phyloP scores from a whole-genome alignment of 306 rosid species.

The Urtica urens region DNA sequence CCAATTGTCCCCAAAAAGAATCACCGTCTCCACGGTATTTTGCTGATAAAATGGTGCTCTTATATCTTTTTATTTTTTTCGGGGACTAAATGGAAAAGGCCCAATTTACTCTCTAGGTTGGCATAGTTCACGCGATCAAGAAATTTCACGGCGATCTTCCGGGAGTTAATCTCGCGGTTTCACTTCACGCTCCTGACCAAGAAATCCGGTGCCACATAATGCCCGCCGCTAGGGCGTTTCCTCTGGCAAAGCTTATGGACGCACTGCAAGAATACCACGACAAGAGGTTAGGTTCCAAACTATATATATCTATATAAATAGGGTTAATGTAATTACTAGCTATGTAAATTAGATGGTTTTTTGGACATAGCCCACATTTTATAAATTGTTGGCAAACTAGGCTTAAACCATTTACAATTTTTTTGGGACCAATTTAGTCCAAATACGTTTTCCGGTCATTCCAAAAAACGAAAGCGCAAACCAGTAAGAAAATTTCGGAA shows the following conservation, averaged over 20 bases:
- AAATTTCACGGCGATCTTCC: slow-evolving; percentile 81
- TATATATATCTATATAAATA: no score
- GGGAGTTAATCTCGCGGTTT: slow-evolving; percentile 91
- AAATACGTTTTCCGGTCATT: no score
- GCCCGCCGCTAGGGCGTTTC: slow-evolving; percentile 99
- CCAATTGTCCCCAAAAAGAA: slow-evolving; percentile 65
- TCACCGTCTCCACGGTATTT: slow-evolving; percentile 75
- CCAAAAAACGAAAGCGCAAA: no score
- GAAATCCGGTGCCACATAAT: slow-evolving; percentile 93
- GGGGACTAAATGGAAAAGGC: background rate
- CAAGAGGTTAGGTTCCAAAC: slow-evolving; percentile 52
- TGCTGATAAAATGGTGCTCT: background rate
- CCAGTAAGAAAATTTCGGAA: no score
- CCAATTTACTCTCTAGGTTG: slow-evolving; percentile 42
- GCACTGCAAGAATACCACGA: slow-evolving; percentile 71
- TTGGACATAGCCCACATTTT: no score
- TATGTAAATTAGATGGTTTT: no score
- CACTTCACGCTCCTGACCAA: slow-evolving; percentile 88
- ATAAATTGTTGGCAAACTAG: no score
- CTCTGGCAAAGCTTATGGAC: slow-evolving; percentile 78
- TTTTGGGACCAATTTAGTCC: no score
- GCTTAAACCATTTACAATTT: no score
- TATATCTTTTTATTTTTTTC: background rate
- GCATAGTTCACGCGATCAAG: slow-evolving; percentile 83
- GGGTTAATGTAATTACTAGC: no score